Conservation (phyloP, 1,284 basidiomycete genomes). For the Fomes fomentarius region DNA sequence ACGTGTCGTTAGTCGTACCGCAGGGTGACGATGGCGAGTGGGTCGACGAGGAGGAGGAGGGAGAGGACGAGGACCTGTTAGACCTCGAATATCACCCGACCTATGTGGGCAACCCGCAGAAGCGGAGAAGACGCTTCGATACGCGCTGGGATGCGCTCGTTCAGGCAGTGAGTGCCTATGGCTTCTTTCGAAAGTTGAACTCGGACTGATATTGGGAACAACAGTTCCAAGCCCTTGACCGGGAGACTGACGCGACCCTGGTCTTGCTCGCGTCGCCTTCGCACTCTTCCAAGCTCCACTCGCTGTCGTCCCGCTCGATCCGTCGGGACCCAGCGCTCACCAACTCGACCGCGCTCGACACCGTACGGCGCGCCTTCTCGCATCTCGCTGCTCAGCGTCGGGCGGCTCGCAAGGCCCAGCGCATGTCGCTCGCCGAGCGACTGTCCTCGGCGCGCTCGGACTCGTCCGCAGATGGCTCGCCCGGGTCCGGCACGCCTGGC, state of each 20-base stretch:
- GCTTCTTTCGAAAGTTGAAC: not conserved
- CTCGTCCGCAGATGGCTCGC: conserved; percentile 55
- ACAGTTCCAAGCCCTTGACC: conserved; percentile 77
- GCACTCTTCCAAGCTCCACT: conserved; percentile 64
- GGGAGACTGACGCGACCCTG: conserved; percentile 79
- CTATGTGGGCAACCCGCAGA: conserved; percentile 66
- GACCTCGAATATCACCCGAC: conserved; percentile 77
- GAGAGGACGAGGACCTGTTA: conserved; percentile 68
- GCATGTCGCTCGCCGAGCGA: conserved; percentile 58
- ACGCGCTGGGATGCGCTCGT: conserved; percentile 71
- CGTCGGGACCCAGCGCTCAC: conserved; percentile 53
- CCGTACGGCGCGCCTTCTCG: conserved; percentile 58
- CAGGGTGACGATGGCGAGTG: conserved; percentile 55
- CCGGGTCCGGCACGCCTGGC: conserved; percentile 50
- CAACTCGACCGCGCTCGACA: conserved; percentile 51
- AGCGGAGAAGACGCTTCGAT: conserved; percentile 71
- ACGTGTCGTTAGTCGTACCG: conserved; percentile 14
- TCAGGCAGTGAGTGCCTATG: conserved; percentile 59
- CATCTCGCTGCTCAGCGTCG: conserved; percentile 62
- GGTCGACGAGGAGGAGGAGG: conserved; percentile 75
- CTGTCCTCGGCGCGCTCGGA: conserved; percentile 46
- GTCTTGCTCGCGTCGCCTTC: conserved; percentile 73
- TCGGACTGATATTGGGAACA: conserved; percentile 13
- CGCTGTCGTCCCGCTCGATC: conserved; percentile 66
- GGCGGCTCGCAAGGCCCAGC: conserved; percentile 46